Conservation (phyloP, 1,284 basidiomycete species). For the Trichosporon sp. region DNA sequence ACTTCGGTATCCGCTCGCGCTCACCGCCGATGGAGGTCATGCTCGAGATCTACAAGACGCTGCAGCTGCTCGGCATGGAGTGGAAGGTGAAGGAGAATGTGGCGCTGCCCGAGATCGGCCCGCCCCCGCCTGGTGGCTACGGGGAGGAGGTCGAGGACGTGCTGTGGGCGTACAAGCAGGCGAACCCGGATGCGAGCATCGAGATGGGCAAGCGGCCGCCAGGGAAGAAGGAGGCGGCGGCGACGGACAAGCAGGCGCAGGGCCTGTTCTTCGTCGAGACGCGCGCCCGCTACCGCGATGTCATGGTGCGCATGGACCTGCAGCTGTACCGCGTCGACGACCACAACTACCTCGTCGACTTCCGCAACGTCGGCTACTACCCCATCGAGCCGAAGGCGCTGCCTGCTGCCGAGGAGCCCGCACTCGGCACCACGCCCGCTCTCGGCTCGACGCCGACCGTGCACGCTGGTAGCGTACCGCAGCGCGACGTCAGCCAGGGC, state of each 20-base stretch:
- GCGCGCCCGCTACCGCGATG: slow-evolving; percentile 77
- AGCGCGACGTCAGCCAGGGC: not conserved
- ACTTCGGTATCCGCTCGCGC: slow-evolving; percentile 92
- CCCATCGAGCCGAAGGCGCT: slow-evolving; percentile 34
- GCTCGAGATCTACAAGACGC: slow-evolving; percentile 93
- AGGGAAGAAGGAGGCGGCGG: slow-evolving; percentile 49
- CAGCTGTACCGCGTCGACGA: slow-evolving; percentile 94
- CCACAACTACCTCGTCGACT: slow-evolving; percentile 95
- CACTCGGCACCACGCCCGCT: slow-evolving; percentile 41
- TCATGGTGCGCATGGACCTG: slow-evolving; percentile 94
- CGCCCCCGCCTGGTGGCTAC: slow-evolving; percentile 36
- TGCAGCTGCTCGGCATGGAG: slow-evolving; percentile 92
- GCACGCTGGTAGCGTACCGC: not conserved
- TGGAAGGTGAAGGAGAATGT: slow-evolving; percentile 64
- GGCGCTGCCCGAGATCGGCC: slow-evolving; percentile 64
- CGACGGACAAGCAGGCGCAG: slow-evolving; percentile 54
- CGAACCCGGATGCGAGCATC: slow-evolving; percentile 28
- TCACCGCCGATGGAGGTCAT: slow-evolving; percentile 99
- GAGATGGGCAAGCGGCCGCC: slow-evolving; percentile 38
- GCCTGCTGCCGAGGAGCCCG: slow-evolving; percentile 51
- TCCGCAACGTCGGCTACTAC: slow-evolving; percentile 93
- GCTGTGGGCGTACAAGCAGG: slow-evolving; percentile 53
- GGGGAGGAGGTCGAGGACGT: slow-evolving; percentile 40
- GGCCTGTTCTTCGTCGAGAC: slow-evolving; percentile 92
- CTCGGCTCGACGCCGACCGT: slow-evolving; percentile 9